phyloP scores from a whole-genome alignment of 2,329 filamentous ascomycete genomes.

The Trichophyton equinum region DNA sequence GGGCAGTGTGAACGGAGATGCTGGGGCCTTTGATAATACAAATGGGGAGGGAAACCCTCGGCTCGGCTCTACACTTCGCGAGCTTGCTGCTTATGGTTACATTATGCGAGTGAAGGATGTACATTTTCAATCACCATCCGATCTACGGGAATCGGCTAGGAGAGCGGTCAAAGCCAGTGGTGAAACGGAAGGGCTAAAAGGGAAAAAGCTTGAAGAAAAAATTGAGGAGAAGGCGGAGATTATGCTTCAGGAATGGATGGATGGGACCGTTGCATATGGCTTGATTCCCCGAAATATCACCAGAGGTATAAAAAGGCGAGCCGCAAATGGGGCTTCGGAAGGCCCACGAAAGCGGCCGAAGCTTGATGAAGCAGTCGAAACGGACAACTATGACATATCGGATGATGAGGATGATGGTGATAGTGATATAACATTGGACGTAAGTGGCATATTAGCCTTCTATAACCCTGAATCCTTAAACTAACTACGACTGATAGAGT shows the following conservation, averaged over 20 bases:
- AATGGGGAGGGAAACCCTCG: slow-evolving; percentile 15
- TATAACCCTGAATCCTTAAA: not conserved
- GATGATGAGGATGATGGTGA: slow-evolving; percentile 26
- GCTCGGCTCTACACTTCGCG: slow-evolving; percentile 28
- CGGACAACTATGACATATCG: slow-evolving; percentile 20
- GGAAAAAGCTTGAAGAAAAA: slow-evolving; percentile 27
- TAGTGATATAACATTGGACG: slow-evolving; percentile 23
- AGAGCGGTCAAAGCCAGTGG: slow-evolving; percentile 21
- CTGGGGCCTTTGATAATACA: slow-evolving; percentile 16
- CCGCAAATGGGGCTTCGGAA: slow-evolving; percentile 14
- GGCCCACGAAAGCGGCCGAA: slow-evolving; percentile 12
- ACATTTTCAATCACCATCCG: slow-evolving; percentile 31
- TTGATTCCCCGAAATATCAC: slow-evolving; percentile 23
- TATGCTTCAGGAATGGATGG: slow-evolving; percentile 24
- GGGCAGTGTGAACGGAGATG: slow-evolving; percentile 28
- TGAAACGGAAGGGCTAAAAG: slow-evolving; percentile 26
- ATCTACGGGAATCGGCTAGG: slow-evolving; percentile 29
- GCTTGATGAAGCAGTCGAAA: slow-evolving; percentile 17
- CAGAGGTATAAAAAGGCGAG: slow-evolving; percentile 25
- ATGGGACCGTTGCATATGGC: slow-evolving; percentile 25
- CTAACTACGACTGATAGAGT: slow-evolving; percentile 37
- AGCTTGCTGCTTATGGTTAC: slow-evolving; percentile 31
- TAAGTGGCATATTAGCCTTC: slow-evolving; percentile 15
- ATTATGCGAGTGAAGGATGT: slow-evolving; percentile 29
- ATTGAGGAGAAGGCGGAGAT: slow-evolving; percentile 20